Evolutionary conservation across 306 rosid species (phyloP).

Genomic region (Lagenaria siceraria): DNA sequence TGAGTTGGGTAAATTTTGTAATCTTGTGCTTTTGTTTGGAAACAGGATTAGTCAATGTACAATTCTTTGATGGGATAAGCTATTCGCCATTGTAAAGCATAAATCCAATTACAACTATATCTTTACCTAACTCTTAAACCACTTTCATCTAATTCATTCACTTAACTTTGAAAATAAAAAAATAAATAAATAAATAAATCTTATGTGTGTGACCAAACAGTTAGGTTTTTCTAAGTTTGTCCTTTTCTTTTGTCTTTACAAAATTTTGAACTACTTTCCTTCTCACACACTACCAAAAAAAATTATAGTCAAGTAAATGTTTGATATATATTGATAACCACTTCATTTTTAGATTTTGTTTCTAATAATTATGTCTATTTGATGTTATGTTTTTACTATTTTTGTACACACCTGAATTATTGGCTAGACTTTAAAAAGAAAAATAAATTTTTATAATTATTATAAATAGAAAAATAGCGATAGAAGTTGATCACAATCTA

Average conservation of each 20-base stretch:
- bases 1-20: slow-evolving; percentile 3
- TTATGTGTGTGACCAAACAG: background rate
- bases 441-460: too few species aligned
- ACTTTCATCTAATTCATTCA: background rate
- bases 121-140: background rate
- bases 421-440: too few species aligned
- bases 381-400: too few species aligned
- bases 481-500: too few species aligned
- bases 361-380: too few species aligned
- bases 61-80: background rate
- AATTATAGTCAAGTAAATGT: too few species aligned
- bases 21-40: background rate
- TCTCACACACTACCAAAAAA: background rate
- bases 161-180: too few species aligned
- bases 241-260: background rate
- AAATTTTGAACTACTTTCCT: background rate
- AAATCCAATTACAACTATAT: background rate
- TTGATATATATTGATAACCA: too few species aligned
- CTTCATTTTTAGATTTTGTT: too few species aligned
- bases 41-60: background rate
- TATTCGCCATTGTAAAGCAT: background rate
- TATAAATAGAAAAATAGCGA: too few species aligned
- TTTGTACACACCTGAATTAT: too few species aligned
- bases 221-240: background rate
- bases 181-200: background rate